phyloP scores from a whole-genome alignment of 2,329 filamentous ascomycete species.

The Pseudocercospora macadamiae region DNA sequence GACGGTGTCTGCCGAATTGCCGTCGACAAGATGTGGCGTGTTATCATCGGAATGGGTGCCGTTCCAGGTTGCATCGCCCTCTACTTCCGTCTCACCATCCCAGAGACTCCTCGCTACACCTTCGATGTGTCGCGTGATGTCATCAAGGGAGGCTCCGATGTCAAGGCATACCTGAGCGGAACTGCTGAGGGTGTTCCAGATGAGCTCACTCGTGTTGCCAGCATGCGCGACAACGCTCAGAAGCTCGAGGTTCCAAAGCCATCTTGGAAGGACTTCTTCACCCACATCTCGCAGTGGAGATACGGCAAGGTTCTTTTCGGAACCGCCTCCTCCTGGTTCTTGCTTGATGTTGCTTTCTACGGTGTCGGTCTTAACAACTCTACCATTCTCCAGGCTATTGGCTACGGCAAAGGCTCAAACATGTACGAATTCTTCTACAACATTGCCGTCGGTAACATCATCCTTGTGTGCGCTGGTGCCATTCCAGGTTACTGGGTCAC shows the following conservation, averaged over 20 bases:
- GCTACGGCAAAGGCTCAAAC: slow-evolving; percentile 65
- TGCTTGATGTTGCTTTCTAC: slow-evolving; percentile 65
- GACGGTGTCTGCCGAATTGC: slow-evolving; percentile 66
- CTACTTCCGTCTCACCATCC: slow-evolving; percentile 85
- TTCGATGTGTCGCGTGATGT: slow-evolving; percentile 79
- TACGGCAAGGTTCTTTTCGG: slow-evolving; percentile 73
- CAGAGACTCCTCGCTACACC: slow-evolving; percentile 85
- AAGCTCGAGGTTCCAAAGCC: slow-evolving; percentile 69
- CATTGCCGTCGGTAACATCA: slow-evolving; percentile 76
- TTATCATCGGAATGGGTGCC: slow-evolving; percentile 78
- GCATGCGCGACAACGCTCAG: slow-evolving; percentile 57
- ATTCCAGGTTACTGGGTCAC: slow-evolving; percentile 84
- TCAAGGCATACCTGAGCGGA: slow-evolving; percentile 73
- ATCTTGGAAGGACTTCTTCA: slow-evolving; percentile 70
- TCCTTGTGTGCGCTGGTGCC: slow-evolving; percentile 75
- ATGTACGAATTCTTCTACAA: slow-evolving; percentile 73
- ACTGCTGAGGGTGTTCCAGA: slow-evolving; percentile 66
- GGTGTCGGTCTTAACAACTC: slow-evolving; percentile 74
- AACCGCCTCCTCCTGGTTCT: slow-evolving; percentile 85
- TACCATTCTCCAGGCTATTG: slow-evolving; percentile 70
- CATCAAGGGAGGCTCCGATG: slow-evolving; percentile 72
- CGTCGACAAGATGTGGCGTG: slow-evolving; percentile 87
- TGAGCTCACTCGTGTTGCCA: slow-evolving; percentile 65
- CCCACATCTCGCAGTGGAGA: slow-evolving; percentile 71
- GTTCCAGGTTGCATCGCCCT: slow-evolving; percentile 79